Percentiles rank a stretch among this genome's conserved stretches.
These are phyloP conservation scores for Candida sp. DNA, from an alignment of 1,139 yeast species.

Conservation along the genomic window DNA sequence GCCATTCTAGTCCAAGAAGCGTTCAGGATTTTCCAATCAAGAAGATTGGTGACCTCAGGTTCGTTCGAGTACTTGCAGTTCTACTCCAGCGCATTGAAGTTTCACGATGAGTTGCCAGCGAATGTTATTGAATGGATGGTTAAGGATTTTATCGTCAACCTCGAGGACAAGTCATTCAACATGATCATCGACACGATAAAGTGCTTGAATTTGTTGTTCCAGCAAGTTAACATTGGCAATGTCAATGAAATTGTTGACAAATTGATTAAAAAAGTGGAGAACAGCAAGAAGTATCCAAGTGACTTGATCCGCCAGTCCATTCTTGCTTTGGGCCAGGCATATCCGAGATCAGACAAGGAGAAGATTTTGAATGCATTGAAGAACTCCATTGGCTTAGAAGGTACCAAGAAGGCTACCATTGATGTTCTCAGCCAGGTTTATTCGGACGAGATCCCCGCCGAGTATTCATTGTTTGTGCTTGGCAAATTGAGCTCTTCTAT, in stretches of 20 bases:
- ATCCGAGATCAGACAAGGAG: conserved; percentile 15
- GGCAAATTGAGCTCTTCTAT: conserved; percentile 22
- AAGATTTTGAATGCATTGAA: conserved; percentile 20
- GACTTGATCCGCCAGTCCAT: conserved; percentile 57
- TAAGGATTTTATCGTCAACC: conserved; percentile 45
- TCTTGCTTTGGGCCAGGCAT: conserved; percentile 30
- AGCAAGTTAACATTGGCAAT: conserved; percentile 29
- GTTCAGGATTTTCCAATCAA: conserved; percentile 19
- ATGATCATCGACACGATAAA: conserved; percentile 55
- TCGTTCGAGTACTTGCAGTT: conserved; percentile 31
- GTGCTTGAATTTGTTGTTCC: conserved; percentile 24
- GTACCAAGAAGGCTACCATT: conserved; percentile 35
- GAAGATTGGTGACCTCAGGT: conserved; percentile 24
- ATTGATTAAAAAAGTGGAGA: conserved; percentile 36
- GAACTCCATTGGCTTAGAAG: conserved; percentile 37
- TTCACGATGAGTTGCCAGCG: conserved; percentile 8
- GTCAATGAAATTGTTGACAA: conserved; percentile 18
- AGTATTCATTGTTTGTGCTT: conserved; percentile 20
- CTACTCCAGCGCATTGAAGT: conserved; percentile 26
- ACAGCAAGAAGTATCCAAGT: conserved; percentile 47
- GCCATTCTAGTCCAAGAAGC: conserved; percentile 23
- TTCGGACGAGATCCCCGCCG: conserved; percentile 18
- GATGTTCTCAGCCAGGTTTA: conserved; percentile 32
- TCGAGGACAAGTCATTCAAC: conserved; percentile 40
- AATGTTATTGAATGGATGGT: conserved; percentile 35